Evolutionary conservation across 2,329 filamentous ascomycete species (phyloP).

Genomic region (Coniella vitis): DNA sequence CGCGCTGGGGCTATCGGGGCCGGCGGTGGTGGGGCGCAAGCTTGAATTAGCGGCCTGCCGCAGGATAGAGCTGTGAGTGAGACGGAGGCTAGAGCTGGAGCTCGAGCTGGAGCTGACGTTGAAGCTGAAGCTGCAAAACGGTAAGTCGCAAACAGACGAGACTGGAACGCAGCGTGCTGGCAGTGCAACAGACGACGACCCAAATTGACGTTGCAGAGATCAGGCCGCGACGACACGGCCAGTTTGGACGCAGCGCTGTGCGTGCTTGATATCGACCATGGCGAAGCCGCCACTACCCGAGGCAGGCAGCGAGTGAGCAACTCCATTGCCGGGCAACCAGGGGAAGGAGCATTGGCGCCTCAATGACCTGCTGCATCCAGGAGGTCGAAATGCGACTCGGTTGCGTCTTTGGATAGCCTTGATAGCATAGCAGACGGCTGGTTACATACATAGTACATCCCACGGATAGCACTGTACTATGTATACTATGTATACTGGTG

Average conservation of each 20-base stretch:
- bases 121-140: not conserved
- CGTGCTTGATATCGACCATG: not conserved
- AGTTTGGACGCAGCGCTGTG: not conserved
- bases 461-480: no score
- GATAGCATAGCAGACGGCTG: no score
- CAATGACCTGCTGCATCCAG: not conserved
- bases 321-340: not conserved
- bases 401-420: no score
- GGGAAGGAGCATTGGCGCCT: no score
- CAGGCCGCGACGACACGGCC: not conserved
- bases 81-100: constrained; percentile 1
- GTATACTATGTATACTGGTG: no score
- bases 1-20: constrained; percentile 1
- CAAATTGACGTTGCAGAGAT: no score
- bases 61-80: no score
- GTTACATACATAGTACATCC: no score
- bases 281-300: not conserved
- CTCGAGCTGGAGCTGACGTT: not conserved
- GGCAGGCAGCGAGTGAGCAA: not conserved
- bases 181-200: not conserved
- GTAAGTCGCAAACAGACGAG: not conserved
- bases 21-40: constrained; percentile 1
- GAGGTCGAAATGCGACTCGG: not conserved
- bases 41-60: not conserved
- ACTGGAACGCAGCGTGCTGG: not conserved